A percentile compares a stretch with the other conserved stretches of the same genome.
These are phyloP conservation scores for Rosellinia necatrix DNA, from an alignment of 2,329 filamentous ascomycete genomes.

Conservation along the genomic window DNA sequence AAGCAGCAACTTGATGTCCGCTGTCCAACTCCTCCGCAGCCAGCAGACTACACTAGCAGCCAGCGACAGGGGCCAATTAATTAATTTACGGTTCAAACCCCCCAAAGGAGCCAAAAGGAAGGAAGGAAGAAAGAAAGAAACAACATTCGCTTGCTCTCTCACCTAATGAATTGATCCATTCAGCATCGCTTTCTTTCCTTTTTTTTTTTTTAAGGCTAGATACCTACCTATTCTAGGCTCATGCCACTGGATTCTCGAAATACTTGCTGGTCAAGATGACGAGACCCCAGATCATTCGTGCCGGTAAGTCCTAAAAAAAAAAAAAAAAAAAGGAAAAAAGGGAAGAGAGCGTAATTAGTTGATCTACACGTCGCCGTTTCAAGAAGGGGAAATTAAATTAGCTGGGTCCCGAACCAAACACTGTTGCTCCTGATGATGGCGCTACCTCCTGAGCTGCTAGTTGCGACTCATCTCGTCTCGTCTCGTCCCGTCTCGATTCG, in stretches of 20 bases:
- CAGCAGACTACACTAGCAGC: neutral
- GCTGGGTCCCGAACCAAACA: slow-evolving; percentile 12
- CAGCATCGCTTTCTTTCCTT: slow-evolving; percentile 13
- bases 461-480: slow-evolving; percentile 9
- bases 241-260: slow-evolving; percentile 35
- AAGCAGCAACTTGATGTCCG: slow-evolving; percentile 28
- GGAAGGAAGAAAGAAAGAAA: too few species aligned
- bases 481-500: slow-evolving; percentile 12
- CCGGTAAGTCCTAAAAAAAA: slow-evolving; percentile 52
- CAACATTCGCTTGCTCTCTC: slow-evolving; percentile 20
- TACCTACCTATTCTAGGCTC: slow-evolving; percentile 31
- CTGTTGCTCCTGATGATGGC: neutral
- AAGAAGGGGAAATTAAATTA: slow-evolving; percentile 32
- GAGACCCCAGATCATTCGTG: slow-evolving; percentile 63
- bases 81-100: neutral
- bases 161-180: slow-evolving; percentile 26
- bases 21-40: slow-evolving; percentile 15
- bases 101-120: too few species aligned
- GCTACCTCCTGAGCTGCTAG: slow-evolving; percentile 15
- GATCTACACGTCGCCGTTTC: slow-evolving; percentile 17
- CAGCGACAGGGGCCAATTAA: slow-evolving; percentile 2
- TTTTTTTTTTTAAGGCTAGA: too few species aligned
- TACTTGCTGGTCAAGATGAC: slow-evolving; percentile 54
- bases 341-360: slow-evolving; percentile 28
- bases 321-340: neutral